Conservation (phyloP, 371 early-diverging fungal species). For the Vittaforma corneae region DNA sequence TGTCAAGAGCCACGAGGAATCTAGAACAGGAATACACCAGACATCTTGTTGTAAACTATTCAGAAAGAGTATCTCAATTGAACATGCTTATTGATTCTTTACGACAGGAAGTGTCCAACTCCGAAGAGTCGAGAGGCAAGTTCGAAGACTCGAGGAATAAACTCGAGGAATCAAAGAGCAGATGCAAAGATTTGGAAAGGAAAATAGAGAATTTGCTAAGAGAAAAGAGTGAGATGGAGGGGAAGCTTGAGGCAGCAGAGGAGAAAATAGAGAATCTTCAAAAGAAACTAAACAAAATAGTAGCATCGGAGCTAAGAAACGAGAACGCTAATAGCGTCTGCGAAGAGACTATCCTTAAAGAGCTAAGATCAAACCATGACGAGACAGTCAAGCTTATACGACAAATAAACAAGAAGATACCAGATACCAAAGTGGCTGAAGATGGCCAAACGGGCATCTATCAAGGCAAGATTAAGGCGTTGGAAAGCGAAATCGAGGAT, state of each 20-base stretch:
- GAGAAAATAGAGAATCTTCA: not conserved
- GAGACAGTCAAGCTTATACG: not conserved
- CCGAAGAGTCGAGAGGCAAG: not conserved
- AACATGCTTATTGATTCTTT: no score
- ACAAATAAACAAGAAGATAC: not conserved
- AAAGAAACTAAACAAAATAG: not conserved
- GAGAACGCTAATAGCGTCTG: no score
- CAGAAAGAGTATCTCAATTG: not conserved
- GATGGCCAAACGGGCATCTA: not conserved
- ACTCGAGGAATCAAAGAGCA: not conserved
- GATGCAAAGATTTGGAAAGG: not conserved
- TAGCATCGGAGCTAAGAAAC: not conserved
- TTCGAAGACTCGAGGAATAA: not conserved
- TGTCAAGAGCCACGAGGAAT: not conserved
- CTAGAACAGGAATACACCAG: not conserved
- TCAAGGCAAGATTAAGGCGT: not conserved
- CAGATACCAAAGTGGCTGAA: not conserved
- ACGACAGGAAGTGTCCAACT: not conserved
- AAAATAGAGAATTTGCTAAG: not conserved
- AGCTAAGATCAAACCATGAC: not conserved
- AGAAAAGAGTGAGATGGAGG: no score
- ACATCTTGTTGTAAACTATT: not conserved
- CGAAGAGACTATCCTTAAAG: not conserved
- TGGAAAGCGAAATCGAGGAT: slow-evolving; percentile 9
- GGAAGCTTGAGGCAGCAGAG: no score